Evolutionary conservation across 192 early-diverging fungal species (phyloP).

Genomic region (Gamsiella multidivaricata): DNA sequence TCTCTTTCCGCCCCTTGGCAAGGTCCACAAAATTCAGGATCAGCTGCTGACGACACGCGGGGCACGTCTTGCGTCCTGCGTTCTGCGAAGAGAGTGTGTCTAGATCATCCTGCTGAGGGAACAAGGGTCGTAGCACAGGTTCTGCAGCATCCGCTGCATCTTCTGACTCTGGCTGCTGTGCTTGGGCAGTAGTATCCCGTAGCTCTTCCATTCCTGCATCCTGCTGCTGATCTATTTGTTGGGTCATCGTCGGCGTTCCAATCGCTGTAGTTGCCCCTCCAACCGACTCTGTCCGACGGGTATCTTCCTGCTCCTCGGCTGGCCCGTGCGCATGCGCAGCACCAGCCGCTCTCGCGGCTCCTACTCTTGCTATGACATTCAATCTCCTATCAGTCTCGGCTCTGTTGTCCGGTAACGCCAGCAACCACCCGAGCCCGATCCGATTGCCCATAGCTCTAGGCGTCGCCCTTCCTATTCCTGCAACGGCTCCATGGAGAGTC

Average conservation of each 20-base stretch:
- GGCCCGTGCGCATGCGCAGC: neutral
- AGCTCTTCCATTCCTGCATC: neutral
- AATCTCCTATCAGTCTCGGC: neutral
- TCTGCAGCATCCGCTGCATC: constrained; percentile 20
- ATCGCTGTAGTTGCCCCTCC: neutral
- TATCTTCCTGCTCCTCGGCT: neutral
- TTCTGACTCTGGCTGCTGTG: constrained; percentile 9
- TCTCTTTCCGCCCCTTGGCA: constrained; percentile 36
- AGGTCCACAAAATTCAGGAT: constrained; percentile 50
- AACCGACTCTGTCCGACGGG: neutral
- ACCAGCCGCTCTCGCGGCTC: neutral
- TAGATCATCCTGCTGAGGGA: constrained; percentile 30
- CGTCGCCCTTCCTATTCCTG: constrained; percentile 31
- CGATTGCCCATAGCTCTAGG: constrained; percentile 13
- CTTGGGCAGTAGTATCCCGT: neutral
- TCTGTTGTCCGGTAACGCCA: neutral
- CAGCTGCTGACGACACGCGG: constrained; percentile 45
- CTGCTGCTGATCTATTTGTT: neutral
- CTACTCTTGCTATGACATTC: neutral
- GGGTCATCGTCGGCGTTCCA: too few relatives aligned
- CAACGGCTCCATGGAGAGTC: constrained; percentile 38
- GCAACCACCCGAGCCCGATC: constrained; percentile 38
- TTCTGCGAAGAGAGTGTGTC: constrained; percentile 4
- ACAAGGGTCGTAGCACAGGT: constrained; percentile 37
- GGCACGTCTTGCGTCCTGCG: constrained; percentile 46